Conservation (phyloP, 164 flowering plant species). For the Magnolia officinalis region DNA sequence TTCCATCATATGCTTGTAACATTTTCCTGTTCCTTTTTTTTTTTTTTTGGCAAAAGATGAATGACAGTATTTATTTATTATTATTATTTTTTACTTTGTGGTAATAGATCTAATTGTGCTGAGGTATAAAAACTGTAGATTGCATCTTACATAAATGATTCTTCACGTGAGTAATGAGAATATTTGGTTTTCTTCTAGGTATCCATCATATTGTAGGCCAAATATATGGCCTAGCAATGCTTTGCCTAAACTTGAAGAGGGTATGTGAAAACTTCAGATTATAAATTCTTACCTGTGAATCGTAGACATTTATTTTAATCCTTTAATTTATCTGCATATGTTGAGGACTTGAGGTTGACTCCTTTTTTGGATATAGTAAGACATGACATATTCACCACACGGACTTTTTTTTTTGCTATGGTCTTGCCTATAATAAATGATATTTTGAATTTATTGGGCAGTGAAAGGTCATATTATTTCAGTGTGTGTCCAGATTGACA, state of each 20-base stretch:
- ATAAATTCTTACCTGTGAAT: conserved; percentile 1
- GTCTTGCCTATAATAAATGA: background rate
- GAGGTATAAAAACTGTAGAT: background rate
- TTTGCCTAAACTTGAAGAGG: conserved; percentile 86
- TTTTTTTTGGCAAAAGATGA: no score
- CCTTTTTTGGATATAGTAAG: background rate
- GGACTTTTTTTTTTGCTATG: background rate
- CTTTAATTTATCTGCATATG: background rate
- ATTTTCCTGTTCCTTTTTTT: no score
- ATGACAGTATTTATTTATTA: no score
- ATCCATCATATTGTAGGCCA: conserved; percentile 86
- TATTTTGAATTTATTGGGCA: background rate
- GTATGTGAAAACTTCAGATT: conserved; percentile 31
- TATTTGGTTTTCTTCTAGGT: conserved; percentile 39
- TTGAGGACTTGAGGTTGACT: background rate
- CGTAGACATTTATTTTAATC: background rate
- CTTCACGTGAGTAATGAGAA: background rate
- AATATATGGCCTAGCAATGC: conserved; percentile 82
- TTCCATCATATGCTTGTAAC: no score
- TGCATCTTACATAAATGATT: background rate
- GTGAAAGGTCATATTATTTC: background rate
- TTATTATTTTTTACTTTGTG: no score
- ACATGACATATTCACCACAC: background rate
- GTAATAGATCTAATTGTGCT: no score
- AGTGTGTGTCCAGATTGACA: background rate